Evolutionary conservation across 108 stramenopile genomes (phyloP), one percentile per base, ranked within the genome.

Genomic region (Schizochytrium sp.): DNA sequence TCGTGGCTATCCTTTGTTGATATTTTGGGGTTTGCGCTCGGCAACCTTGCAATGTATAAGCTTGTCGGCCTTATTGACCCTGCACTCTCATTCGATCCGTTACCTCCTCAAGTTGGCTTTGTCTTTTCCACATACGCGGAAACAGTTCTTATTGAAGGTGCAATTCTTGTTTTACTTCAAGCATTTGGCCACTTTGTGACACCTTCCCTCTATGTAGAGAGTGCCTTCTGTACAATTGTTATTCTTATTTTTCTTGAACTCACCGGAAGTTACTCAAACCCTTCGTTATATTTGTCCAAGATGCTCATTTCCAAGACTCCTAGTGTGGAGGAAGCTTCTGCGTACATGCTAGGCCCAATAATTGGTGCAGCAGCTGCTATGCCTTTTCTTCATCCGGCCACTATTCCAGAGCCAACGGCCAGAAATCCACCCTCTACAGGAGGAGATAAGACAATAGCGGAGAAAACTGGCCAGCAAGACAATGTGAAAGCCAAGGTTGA

Each of bases 211-310:
- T 55, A 55, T 2, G 3, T 17, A 53, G 50, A 83, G 53, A 55
- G 50, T 38, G 50, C 53, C 53, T 46, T 83, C 45, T 83, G 76
- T 53, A 83, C 76, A 3, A 40, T 83, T 5, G n/a, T 83, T 13
- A 55, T 83, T 10, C 55, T 83, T 0, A 10, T 83, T n/a, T 83
- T 83, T 83, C 47, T 83, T 10, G 76, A 83, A 5, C 2, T 83
- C 76, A 83, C 76, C 12, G 76, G 76, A 13, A n/a, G 50, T 8
- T 83, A 83, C 76, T 83, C 76, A 1, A 83, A 55, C 76, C 76
- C 76, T 5, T 49, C 76, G 10, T 49, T 53, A 2, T 83, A 55
- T 28, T 83, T 55, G 50, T 83, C 76, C 5, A 46, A 40, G 2
- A 53, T 83, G 12, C 28, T 83, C 3, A 12, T 83, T 42, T 7